Percentiles rank a stretch among this genome's conserved stretches.
phyloP scores from a whole-genome alignment of 768 basidiomycete species.

The Leccinum rimulosum region DNA sequence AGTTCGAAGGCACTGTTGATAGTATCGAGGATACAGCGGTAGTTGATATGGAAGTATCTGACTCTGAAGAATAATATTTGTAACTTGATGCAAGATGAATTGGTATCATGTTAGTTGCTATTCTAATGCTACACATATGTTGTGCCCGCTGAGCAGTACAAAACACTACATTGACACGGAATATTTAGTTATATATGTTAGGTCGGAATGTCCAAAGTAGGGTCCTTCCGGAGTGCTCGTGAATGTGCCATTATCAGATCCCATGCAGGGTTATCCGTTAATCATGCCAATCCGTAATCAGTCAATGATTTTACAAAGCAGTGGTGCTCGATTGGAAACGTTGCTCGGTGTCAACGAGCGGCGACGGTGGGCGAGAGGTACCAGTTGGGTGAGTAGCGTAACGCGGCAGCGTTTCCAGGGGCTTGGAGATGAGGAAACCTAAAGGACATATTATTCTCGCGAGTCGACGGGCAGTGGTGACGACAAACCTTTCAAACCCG shows the following conservation, averaged over 20 bases:
- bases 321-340: conserved; percentile 30
- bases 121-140: conserved; percentile 28
- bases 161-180: conserved; percentile 2
- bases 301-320: conserved; percentile 22
- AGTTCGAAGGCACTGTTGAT: background rate
- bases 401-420: conserved; percentile 59
- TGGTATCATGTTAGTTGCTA: conserved; percentile 3
- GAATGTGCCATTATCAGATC: conserved; percentile 12
- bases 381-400: conserved; percentile 45
- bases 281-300: conserved; percentile 22
- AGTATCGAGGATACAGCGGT: conserved; percentile 4
- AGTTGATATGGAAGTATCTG: conserved; percentile 30
- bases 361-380: conserved; percentile 24
- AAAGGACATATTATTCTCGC: conserved; percentile 5
- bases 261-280: conserved; percentile 10
- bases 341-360: conserved; percentile 14
- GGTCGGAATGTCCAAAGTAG: conserved; percentile 12
- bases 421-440: conserved; percentile 60
- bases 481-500: conserved; percentile 51
- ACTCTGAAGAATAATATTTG: conserved; percentile 4
- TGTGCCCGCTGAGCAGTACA: conserved; percentile 26
- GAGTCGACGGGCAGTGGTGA: conserved; percentile 4
- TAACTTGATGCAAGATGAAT: background rate
- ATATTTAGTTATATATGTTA: conserved; percentile 4
- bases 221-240: conserved; percentile 16